phyloP scores from a whole-genome alignment of 2,329 filamentous ascomycete species.

The Ophiostoma perfectum region DNA sequence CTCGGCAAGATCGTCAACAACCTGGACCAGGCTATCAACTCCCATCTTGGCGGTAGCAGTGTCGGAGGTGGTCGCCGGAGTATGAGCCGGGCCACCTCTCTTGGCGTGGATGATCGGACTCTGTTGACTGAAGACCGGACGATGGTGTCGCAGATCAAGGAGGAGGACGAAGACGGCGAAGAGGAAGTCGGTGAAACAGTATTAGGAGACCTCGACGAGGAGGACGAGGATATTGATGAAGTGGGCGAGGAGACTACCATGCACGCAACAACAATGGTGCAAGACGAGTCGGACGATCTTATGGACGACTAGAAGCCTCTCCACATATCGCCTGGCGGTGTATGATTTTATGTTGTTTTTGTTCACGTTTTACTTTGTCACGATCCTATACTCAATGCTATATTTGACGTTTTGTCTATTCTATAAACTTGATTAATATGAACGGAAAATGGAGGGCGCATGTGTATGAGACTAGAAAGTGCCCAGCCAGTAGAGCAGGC shows the following conservation, averaged over 20 bases:
- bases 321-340: neutral
- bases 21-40: slow-evolving; percentile 41
- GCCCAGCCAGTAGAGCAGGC: slow-evolving; percentile 52
- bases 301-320: slow-evolving; percentile 18
- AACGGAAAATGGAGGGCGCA: neutral
- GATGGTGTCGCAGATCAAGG: slow-evolving; percentile 44
- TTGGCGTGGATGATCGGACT: slow-evolving; percentile 32
- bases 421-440: too few relatives aligned
- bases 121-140: slow-evolving; percentile 36
- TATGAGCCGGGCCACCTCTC: slow-evolving; percentile 42
- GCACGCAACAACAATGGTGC: slow-evolving; percentile 18
- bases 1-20: slow-evolving; percentile 62
- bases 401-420: neutral
- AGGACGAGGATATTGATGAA: slow-evolving; percentile 27
- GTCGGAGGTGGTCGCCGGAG: slow-evolving; percentile 34
- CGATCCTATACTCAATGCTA: slow-evolving; percentile 3
- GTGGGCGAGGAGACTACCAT: slow-evolving; percentile 36
- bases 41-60: slow-evolving; percentile 16
- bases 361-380: neutral
- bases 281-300: slow-evolving; percentile 24
- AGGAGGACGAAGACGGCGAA: slow-evolving; percentile 44
- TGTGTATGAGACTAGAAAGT: neutral
- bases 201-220: slow-evolving; percentile 14
- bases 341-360: neutral
- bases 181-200: slow-evolving; percentile 36